A percentile compares a stretch with the other conserved stretches of the same genome.
phyloP scores from a whole-genome alignment of 768 basidiomycete species.

The Leccinum disarticulatum region DNA sequence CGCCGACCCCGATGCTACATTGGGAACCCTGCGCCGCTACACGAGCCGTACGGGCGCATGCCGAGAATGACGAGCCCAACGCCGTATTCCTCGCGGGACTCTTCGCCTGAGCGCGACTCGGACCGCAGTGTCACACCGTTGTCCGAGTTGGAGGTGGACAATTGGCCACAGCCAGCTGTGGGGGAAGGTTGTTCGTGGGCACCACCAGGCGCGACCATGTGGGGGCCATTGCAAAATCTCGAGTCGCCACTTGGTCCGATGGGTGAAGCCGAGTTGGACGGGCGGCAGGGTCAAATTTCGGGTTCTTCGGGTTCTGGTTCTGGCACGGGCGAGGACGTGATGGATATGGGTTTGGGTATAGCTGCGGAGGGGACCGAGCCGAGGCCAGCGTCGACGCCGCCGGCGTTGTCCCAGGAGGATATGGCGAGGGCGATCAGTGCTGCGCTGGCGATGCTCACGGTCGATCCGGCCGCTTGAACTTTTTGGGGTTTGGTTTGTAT shows the following conservation, averaged over 20 bases:
- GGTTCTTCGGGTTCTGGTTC: background rate
- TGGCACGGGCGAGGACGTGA: background rate
- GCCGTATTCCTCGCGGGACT: background rate
- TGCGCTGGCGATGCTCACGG: constrained; percentile 20
- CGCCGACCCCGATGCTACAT: constrained; percentile 19
- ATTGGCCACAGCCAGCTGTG: constrained; percentile 35
- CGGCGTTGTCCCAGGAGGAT: constrained; percentile 21
- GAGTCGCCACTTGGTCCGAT: background rate
- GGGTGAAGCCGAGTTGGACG: background rate
- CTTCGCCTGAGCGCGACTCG: constrained; percentile 9
- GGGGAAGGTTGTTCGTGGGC: constrained; percentile 32
- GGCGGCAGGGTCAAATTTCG: background rate
- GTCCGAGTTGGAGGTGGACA: constrained; percentile 8
- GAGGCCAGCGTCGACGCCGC: constrained; percentile 4
- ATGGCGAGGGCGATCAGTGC: constrained; percentile 23
- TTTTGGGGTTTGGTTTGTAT: background rate
- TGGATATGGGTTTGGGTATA: background rate
- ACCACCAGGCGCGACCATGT: constrained; percentile 2
- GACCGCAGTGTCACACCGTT: constrained; percentile 16
- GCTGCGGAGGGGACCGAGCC: background rate
- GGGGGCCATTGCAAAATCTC: background rate
- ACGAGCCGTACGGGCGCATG: constrained; percentile 26
- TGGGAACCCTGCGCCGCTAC: constrained; percentile 15
- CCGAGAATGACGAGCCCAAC: constrained; percentile 1
- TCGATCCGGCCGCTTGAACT: background rate